Conservation (phyloP, 306 rosid species). For the Trifolium repens region DNA sequence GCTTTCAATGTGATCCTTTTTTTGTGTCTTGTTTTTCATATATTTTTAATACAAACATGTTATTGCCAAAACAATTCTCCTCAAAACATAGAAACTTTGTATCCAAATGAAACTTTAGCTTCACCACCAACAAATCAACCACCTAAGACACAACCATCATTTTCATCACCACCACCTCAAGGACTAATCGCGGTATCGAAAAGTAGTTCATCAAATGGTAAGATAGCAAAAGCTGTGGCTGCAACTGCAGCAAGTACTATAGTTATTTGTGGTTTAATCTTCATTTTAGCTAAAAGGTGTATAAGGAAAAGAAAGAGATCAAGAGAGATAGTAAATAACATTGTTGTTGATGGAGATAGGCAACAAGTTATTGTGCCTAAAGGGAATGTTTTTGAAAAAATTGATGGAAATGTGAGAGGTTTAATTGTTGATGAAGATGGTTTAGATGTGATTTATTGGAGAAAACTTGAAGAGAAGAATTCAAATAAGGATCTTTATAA, state of each 20-base stretch:
- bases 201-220: slow-evolving; percentile 44
- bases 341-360: slow-evolving; percentile 36
- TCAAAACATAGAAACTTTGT: slow-evolving; percentile 77
- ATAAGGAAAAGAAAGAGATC: slow-evolving; percentile 43
- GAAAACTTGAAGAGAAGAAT: slow-evolving; percentile 64
- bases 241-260: slow-evolving; percentile 70
- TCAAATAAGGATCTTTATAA: slow-evolving; percentile 44
- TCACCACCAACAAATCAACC: slow-evolving; percentile 38
- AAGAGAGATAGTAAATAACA: slow-evolving; percentile 19
- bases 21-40: slow-evolving; percentile 30
- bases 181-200: slow-evolving; percentile 5
- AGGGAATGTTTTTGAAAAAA: slow-evolving; percentile 46
- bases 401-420: slow-evolving; percentile 64
- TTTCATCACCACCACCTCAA: neutral
- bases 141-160: slow-evolving; percentile 6
- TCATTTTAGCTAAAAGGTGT: slow-evolving; percentile 51
- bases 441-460: slow-evolving; percentile 91
- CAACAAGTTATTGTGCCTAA: slow-evolving; percentile 43
- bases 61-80: slow-evolving; percentile 48
- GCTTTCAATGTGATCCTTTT: slow-evolving; percentile 42
- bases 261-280: slow-evolving; percentile 57
- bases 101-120: slow-evolving; percentile 44
- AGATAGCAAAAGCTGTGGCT: slow-evolving; percentile 64
- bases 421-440: slow-evolving; percentile 89
- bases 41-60: slow-evolving; percentile 35